Conservation (phyloP, 305 asterid genomes). For the Euphrasia arctica region DNA sequence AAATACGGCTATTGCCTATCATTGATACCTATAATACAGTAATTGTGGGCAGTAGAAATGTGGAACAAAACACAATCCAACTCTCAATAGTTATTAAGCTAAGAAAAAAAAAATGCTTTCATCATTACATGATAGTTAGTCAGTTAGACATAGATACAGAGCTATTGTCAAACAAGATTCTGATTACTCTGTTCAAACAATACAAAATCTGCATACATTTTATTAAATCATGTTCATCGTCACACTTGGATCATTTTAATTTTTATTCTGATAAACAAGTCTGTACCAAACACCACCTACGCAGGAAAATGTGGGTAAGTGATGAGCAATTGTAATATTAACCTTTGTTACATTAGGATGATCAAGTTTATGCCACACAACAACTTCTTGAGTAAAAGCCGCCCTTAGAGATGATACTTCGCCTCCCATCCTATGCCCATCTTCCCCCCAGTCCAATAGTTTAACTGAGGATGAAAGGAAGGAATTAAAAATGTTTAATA, state of each 20-base stretch:
- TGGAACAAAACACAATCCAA: not conserved
- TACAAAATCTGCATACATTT: not conserved
- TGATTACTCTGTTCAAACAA: not conserved
- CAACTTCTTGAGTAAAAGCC: slow-evolving; percentile 83
- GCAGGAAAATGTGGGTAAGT: not conserved
- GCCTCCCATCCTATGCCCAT: slow-evolving; percentile 69
- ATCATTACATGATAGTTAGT: not conserved
- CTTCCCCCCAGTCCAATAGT: slow-evolving; percentile 86
- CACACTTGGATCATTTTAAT: not conserved
- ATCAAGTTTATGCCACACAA: slow-evolving; percentile 85
- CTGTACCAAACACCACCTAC: not conserved
- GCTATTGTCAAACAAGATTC: not conserved
- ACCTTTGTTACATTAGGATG: slow-evolving; percentile 94
- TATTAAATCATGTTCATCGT: not conserved
- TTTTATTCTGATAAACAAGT: not conserved
- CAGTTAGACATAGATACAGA: not conserved
- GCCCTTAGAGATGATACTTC: slow-evolving; percentile 62
- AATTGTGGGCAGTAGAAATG: no score
- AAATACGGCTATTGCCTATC: not conserved
- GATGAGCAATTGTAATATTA: not conserved
- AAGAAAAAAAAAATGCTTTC: not conserved
- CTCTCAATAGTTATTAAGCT: not conserved
- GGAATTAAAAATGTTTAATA: not conserved
- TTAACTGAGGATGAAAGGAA: slow-evolving; percentile 43
- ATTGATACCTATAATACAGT: not conserved